Evolutionary conservation across 2,329 filamentous ascomycete genomes (phyloP), one percentile per base, ranked within the genome.

Genomic region (Emericellopsis cladophorae): DNA sequence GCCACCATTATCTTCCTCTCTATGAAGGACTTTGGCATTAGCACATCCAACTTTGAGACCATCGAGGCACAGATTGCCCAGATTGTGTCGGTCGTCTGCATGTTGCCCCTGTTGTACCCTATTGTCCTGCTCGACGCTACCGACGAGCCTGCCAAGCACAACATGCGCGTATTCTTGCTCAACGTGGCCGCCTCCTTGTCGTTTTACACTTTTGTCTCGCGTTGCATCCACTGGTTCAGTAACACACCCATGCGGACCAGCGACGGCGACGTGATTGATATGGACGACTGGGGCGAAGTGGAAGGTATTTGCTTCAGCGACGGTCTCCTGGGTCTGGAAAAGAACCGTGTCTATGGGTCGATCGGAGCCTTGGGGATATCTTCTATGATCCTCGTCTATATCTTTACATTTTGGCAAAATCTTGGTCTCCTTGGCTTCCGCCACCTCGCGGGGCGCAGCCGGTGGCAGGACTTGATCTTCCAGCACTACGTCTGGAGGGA

Each of bases 151-250:
- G 7, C 15, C 7, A 42, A 23, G 34, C 34, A 36, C 5, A 40
- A 40, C 29, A 15, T 16, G 18, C 38, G 38, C 16, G 15, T 40
- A 3, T 23, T 40, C 12, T 14, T 40, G 29, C 38, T 40, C 29
- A 40, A 32, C 22, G 26, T 40, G 10, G 44, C 40, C 4, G 33
- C 45, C 7, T 40, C 44, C 2, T 12, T 53, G 4, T 52, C 47
- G 1, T 53, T 52, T 24, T 51, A 51, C 21, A 48, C 49, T 0
- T 55, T 55, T 15, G 18, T 55, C 6, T 52, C 49, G 4, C 45
- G 47, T 34, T 52, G 50, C 11, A 45, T 55, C 2, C 45, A 51
- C 26, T 29, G 26, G 26, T 29, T 29, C 26, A 29, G 26, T 12
- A 29, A 29, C 26, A 29, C 26, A 7, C 26, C 26, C 9, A 29